A percentile compares a stretch with the other conserved stretches of the same genome.
Conservation (phyloP, 495 filamentous ascomycete species). For the Articulospora tetracladia region DNA sequence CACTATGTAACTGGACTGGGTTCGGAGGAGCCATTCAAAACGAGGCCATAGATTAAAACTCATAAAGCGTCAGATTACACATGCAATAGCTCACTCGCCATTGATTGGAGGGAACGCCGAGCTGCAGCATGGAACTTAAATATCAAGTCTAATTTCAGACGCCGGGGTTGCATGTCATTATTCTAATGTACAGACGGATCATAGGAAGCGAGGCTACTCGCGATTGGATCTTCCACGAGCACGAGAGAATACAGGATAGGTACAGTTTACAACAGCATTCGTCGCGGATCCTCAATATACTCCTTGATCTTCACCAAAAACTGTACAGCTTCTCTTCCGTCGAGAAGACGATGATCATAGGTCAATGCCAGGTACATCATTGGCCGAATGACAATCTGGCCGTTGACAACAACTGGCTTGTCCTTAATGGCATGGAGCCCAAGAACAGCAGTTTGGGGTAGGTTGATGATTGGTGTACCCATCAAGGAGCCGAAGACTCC, state of each 20-base stretch:
- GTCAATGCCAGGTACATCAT: constrained; percentile 99
- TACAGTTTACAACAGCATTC: constrained; percentile 60
- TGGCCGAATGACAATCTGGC: constrained; percentile 88
- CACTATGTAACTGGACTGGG: no score
- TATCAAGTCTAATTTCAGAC: neutral
- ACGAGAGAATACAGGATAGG: neutral
- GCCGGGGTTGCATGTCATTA: constrained; percentile 10
- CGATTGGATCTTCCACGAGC: neutral
- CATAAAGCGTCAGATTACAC: no score
- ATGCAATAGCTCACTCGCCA: no score
- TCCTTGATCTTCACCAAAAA: constrained; percentile 98
- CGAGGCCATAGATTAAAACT: no score
- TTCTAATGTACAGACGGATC: constrained; percentile 11
- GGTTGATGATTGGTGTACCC: constrained; percentile 99
- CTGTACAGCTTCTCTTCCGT: constrained; percentile 93
- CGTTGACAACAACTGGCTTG: constrained; percentile 81
- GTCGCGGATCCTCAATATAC: constrained; percentile 93
- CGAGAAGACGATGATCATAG: constrained; percentile 93
- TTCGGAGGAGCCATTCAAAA: no score
- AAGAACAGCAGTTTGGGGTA: constrained; percentile 92
- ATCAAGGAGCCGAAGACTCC: constrained; percentile 70
- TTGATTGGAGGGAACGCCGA: no score
- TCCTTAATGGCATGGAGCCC: constrained; percentile 99
- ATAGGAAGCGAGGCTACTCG: neutral
- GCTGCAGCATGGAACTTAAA: neutral